Base-by-base conservation (phyloP, 441 rosid genomes). In the Mallotus repandus region DNA sequence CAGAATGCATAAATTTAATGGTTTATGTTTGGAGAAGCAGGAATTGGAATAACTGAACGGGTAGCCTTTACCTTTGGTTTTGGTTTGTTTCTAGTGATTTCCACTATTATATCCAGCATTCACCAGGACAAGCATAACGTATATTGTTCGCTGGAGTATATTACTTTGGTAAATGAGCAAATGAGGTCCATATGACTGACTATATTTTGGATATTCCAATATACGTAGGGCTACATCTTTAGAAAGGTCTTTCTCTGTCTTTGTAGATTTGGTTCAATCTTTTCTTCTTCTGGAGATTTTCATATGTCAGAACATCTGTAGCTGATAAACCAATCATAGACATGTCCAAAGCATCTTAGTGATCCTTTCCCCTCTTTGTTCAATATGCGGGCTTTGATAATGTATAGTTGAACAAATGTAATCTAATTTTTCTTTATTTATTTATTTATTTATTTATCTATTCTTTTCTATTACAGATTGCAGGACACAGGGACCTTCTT, bases 401-500 rank as follows among this genome's bases (percentile, higher is more conserved):
- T 54, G 7, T 54, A n/a, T 2, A 54, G 58, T n/a, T 8, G 14
- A 54, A 50, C 22, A 54, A 54, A 54, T 18, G 1, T 7, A n/a
- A 22, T 29, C 38, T 13, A 22, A 59, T 29, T 2, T 22, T 29
- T 25, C 32, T 29, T 29, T 29, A 29, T 29, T 29, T 29, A n/a
- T 15, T 46, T 19, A 15, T 29, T 29, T 29, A 29, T 29, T 29
- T 29, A n/a, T 15, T 46, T 19, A 15, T 15, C 0, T 46, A 12
- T 46, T 2, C 2, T 46, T 56, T 41, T 46, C 15, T 70, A 22
- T 21, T 58, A 12, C 80, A 91, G 94, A 88, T 89, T 73, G 99
- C 98, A 65, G 94, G 92, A 66, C 99, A 95, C 82, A 92, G 59
- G 76, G 96, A 92, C 77, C 90, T 95, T 77, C 96, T 95, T 2